Percentiles rank a stretch among this genome's conserved stretches.
These are phyloP conservation scores for Calonectria pseudoreteaudii DNA, from an alignment of 2,329 filamentous ascomycete species.

Conservation along the genomic window DNA sequence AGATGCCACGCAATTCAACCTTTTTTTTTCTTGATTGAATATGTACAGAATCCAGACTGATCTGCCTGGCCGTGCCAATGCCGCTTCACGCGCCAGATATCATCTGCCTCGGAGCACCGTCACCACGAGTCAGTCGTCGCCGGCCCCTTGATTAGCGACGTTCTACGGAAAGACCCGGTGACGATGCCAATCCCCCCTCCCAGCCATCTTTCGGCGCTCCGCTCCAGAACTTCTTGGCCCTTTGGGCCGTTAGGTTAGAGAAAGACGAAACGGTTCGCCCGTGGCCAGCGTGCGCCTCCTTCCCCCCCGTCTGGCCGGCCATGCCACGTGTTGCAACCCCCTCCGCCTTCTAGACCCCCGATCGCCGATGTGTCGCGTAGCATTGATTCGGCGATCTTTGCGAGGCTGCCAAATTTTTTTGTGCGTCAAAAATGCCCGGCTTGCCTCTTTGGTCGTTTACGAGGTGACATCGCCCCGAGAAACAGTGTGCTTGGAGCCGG, in stretches of 20 bases:
- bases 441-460: background rate
- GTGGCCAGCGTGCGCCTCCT: background rate
- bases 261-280: background rate
- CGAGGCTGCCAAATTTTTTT: background rate
- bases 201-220: background rate
- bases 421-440: background rate
- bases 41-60: background rate
- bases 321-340: background rate
- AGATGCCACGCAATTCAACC: background rate
- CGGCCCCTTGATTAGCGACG: conserved; percentile 43
- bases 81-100: conserved; percentile 60
- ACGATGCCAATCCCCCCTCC: background rate
- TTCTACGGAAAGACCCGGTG: background rate
- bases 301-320: background rate
- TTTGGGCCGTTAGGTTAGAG: background rate
- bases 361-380: background rate
- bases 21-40: background rate
- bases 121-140: conserved; percentile 50
- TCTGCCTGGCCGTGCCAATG: conserved; percentile 44
- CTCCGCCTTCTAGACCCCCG: background rate
- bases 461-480: background rate
- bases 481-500: background rate
- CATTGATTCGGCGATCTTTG: conserved; percentile 1
- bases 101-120: conserved; percentile 53
- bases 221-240: background rate